phyloP scores from a whole-genome alignment of 1,139 yeast species.

The Taiozyma sp. region DNA sequence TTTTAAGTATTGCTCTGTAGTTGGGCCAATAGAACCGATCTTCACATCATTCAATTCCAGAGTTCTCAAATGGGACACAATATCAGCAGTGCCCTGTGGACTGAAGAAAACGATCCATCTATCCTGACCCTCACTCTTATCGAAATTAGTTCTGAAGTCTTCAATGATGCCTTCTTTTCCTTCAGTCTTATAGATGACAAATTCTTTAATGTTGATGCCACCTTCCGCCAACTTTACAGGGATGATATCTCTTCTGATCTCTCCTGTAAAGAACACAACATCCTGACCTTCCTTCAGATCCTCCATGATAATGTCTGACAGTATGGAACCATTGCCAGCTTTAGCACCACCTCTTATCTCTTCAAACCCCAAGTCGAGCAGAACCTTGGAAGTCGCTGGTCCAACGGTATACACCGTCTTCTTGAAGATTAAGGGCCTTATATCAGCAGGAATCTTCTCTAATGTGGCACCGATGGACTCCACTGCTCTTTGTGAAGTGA shows the following conservation, averaged over 20 bases:
- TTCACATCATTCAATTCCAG: conserved; percentile 26
- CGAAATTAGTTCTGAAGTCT: conserved; percentile 27
- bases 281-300: conserved; percentile 29
- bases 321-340: conserved; percentile 76
- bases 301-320: conserved; percentile 58
- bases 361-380: conserved; percentile 56
- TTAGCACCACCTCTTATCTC: conserved; percentile 65
- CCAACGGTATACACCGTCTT: conserved; percentile 84
- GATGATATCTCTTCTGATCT: conserved; percentile 73
- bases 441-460: conserved; percentile 17
- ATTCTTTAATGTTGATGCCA: conserved; percentile 51
- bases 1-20: conserved; percentile 64
- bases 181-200: conserved; percentile 65
- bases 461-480: conserved; percentile 59
- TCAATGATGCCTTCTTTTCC: conserved; percentile 40
- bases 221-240: conserved; percentile 50
- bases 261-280: conserved; percentile 81
- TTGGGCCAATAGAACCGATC: conserved; percentile 90
- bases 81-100: conserved; percentile 76
- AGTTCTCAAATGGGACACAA: conserved; percentile 41
- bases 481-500: conserved; percentile 92
- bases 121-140: conserved; percentile 5
- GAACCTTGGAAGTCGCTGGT: conserved; percentile 73
- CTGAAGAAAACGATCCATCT: conserved; percentile 84
- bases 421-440: conserved; percentile 27